Evolutionary conservation across 306 rosid species (phyloP), one percentile per base, ranked within the genome.

Genomic region (Gillenia trifoliata): DNA sequence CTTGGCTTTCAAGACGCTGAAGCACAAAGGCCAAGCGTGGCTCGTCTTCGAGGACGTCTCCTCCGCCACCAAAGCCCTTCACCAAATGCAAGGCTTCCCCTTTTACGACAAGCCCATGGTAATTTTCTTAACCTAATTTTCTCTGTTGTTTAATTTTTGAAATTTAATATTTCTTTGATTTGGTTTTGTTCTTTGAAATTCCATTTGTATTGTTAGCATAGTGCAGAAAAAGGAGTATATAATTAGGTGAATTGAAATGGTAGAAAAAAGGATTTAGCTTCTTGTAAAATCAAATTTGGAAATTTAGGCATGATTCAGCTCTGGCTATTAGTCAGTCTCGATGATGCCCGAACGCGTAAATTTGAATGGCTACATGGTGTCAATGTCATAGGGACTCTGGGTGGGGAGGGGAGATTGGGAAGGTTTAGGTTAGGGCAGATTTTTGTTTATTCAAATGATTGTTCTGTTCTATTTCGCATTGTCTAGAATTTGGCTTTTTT

Each of bases 21-120:
- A 95, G 83, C 99, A 92, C 81, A 95, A 90, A 71, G 99, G 99
- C 26, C 99, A 95, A 80, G 98, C 98, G 52, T 95, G 97, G 98
- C 97, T 95, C 10, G 92, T 95, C 45, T 95, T 95, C 79, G 92
- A 95, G 64, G 98, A 90, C n/a, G 89, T 79, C 3, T 65, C 89
- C 64, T 95, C 98, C 28, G 98, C 99, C 81, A 62, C 97, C 75
- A 95, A 90, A 83, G 97, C 99, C 34, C 88, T 92, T 61, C 86
- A 96, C 80, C 93, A 95, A 82, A 92, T 95, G 99, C 99, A 95
- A 73, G 97, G 96, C 74, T 95, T 95, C 75, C 99, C 99, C 54
- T 95, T 95, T 77, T 95, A 95, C 36, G 98, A 95, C 79, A 95
- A 90, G 76, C 99, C 97, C 70, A 95, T 93, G 97, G 98, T 93